Conservation (phyloP, 306 rosid genomes). For the Senna siamea region DNA sequence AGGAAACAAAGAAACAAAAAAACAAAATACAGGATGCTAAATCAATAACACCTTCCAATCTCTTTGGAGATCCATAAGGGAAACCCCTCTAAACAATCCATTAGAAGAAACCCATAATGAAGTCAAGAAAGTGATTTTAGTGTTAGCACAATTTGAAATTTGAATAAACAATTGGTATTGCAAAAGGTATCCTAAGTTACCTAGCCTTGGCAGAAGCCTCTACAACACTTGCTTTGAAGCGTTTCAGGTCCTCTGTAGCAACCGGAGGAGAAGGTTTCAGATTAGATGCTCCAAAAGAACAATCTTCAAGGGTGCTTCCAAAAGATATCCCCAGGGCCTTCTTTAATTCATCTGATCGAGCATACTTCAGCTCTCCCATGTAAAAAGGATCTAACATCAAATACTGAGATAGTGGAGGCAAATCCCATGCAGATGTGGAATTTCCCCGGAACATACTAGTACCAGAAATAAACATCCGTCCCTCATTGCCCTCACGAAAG, state of each 20-base stretch:
- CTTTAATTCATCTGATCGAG: slow-evolving; percentile 62
- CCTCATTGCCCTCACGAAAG: slow-evolving; percentile 59
- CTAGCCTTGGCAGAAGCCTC: slow-evolving; percentile 73
- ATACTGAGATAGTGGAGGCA: slow-evolving; percentile 55
- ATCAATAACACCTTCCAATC: no score
- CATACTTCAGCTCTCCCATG: slow-evolving; percentile 58
- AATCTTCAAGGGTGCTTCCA: slow-evolving; percentile 67
- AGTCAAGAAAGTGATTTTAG: no score
- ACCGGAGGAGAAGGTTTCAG: slow-evolving; percentile 57
- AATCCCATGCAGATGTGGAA: slow-evolving; percentile 52
- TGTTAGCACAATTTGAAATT: slow-evolving; percentile 12
- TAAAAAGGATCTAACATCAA: slow-evolving; percentile 63
- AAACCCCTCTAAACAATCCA: no score
- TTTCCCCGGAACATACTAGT: slow-evolving; percentile 55
- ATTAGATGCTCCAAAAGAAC: slow-evolving; percentile 66
- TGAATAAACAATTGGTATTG: slow-evolving; percentile 27
- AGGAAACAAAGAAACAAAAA: no score
- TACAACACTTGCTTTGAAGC: slow-evolving; percentile 58
- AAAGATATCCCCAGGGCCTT: slow-evolving; percentile 59
- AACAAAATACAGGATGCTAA: no score
- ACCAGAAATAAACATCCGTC: slow-evolving; percentile 53
- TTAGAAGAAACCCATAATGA: no score
- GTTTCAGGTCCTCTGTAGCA: slow-evolving; percentile 71
- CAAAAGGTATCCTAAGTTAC: slow-evolving; percentile 52
- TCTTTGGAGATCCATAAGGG: no score